Evolutionary conservation across 192 early-diverging fungal genomes (phyloP).

Genomic region (Chytriomyces sp.): DNA sequence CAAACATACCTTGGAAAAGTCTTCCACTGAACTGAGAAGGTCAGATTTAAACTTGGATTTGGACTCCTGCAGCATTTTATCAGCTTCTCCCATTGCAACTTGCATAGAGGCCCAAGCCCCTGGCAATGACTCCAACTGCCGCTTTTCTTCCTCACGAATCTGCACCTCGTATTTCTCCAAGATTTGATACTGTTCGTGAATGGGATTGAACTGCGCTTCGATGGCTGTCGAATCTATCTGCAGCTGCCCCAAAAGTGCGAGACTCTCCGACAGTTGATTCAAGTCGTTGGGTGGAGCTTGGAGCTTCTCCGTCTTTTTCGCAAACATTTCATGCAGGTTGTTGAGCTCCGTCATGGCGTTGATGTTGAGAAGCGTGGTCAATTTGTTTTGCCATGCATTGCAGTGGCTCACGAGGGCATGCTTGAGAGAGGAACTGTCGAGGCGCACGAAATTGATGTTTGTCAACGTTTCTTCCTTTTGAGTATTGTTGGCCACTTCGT

Average conservation of each 20-base stretch:
- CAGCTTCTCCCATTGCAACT: constrained; percentile 54
- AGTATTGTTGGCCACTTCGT: constrained; percentile 72
- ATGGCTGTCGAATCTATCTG: constrained; percentile 55
- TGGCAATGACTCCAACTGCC: constrained; percentile 52
- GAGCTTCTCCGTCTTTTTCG: constrained; percentile 55
- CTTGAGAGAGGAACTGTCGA: constrained; percentile 67
- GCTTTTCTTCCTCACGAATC: constrained; percentile 62
- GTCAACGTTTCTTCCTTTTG: constrained; percentile 72
- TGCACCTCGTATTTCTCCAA: constrained; percentile 68
- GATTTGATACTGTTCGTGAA: constrained; percentile 66
- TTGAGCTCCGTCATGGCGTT: constrained; percentile 62
- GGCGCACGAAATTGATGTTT: constrained; percentile 65
- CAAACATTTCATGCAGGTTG: constrained; percentile 63
- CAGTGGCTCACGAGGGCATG: constrained; percentile 68
- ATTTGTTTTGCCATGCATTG: constrained; percentile 65
- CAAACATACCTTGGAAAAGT: constrained; percentile 46
- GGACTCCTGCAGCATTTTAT: constrained; percentile 60
- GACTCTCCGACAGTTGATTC: constrained; percentile 62
- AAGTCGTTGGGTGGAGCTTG: constrained; percentile 57
- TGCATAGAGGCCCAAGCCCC: constrained; percentile 53
- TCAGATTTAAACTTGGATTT: constrained; percentile 65
- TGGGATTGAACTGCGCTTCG: constrained; percentile 63
- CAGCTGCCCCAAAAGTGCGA: constrained; percentile 55
- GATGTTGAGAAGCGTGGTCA: constrained; percentile 64
- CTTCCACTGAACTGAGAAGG: constrained; percentile 55